These are phyloP conservation scores for Globisporangium spinosum DNA, from an alignment of 352 stramenopile genomes.

Conservation along the genomic window DNA sequence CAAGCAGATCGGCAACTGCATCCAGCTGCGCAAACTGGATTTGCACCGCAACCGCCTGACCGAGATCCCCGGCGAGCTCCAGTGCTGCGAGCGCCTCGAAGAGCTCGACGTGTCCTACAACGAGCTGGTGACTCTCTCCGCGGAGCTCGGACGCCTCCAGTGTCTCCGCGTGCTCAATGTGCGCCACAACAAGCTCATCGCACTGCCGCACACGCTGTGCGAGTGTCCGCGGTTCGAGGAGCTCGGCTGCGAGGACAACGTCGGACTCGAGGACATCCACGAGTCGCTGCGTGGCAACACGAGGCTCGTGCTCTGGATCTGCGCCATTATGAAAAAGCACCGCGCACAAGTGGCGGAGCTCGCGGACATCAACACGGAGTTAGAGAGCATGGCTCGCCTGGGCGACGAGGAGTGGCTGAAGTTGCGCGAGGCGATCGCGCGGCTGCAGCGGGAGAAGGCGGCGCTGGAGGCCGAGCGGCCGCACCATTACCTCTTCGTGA, in stretches of 20 bases:
- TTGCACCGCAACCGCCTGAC: conserved; percentile 69
- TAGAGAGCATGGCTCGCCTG: conserved; percentile 69
- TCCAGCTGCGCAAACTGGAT: conserved; percentile 65
- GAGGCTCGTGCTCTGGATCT: conserved; percentile 79
- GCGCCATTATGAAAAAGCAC: conserved; percentile 68
- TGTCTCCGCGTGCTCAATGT: conserved; percentile 58
- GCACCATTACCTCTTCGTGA: conserved; percentile 67
- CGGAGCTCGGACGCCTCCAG: conserved; percentile 53
- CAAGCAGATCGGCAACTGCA: conserved; percentile 46
- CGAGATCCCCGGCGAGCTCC: conserved; percentile 51
- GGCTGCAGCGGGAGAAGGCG: conserved; percentile 59
- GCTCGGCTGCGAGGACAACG: conserved; percentile 58
- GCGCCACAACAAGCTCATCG: conserved; percentile 68
- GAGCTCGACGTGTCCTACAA: conserved; percentile 65
- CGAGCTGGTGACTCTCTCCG: conserved; percentile 44
- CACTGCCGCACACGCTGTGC: conserved; percentile 64
- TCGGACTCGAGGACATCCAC: conserved; percentile 52
- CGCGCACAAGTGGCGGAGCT: conserved; percentile 58
- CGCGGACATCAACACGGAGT: conserved; percentile 67
- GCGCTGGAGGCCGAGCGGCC: conserved; percentile 55
- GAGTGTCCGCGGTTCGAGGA: conserved; percentile 55
- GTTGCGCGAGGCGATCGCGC: conserved; percentile 57
- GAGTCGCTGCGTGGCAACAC: conserved; percentile 68
- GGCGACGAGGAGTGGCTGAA: conserved; percentile 71
- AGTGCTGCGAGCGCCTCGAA: conserved; percentile 72